phyloP scores from a whole-genome alignment of 306 rosid genomes.

The Acmispon strigosus region DNA sequence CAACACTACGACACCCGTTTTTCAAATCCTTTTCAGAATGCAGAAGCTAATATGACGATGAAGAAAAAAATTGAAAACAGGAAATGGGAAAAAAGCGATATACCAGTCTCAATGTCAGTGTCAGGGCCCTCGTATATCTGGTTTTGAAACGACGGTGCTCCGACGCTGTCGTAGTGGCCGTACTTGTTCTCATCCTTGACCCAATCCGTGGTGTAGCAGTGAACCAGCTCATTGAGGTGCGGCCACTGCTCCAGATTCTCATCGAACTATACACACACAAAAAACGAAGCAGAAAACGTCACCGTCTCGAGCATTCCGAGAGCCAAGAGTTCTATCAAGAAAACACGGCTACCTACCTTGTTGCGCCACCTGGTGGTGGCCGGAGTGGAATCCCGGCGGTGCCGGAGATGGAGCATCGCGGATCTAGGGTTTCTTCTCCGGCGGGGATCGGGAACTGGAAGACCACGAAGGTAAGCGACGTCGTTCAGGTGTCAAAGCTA shows the following conservation, averaged over 20 bases:
- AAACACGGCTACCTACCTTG: slow-evolving; percentile 36
- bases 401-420: slow-evolving; percentile 86
- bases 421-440: slow-evolving; percentile 77
- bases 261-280: slow-evolving; percentile 45
- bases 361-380: slow-evolving; percentile 81
- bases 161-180: slow-evolving; percentile 77
- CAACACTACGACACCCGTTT: no score
- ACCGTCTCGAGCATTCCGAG: neutral
- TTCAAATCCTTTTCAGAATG: neutral
- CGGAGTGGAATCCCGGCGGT: slow-evolving; percentile 89
- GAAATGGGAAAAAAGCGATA: neutral
- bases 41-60: neutral
- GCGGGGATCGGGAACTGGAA: neutral
- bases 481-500: slow-evolving; percentile 6
- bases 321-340: no score
- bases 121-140: slow-evolving; percentile 98
- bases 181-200: slow-evolving; percentile 93
- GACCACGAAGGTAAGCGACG: neutral
- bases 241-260: slow-evolving; percentile 99
- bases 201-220: slow-evolving; percentile 96
- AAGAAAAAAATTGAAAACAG: neutral
- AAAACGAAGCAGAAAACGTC: neutral
- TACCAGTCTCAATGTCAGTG: slow-evolving; percentile 97
- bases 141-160: slow-evolving; percentile 57
- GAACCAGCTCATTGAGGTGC: slow-evolving; percentile 86